Conservation (phyloP, 148 eudicot species). For the Rhododendron griersonianum region DNA sequence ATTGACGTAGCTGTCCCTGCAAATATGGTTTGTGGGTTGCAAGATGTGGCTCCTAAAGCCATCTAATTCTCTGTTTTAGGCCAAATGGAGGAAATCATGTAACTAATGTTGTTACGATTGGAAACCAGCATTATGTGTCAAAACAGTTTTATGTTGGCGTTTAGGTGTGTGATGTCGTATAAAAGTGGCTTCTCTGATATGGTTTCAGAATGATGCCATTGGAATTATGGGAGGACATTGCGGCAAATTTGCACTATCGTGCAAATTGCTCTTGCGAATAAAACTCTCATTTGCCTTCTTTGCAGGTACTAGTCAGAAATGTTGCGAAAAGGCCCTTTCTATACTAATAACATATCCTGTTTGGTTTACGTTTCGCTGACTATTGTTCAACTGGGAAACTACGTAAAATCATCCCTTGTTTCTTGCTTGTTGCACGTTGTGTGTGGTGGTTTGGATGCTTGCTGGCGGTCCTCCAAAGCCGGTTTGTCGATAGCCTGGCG, state of each 20-base stretch:
- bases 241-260: not conserved
- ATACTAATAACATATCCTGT: too few species aligned
- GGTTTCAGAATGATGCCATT: not conserved
- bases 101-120: not conserved
- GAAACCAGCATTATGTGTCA: not conserved
- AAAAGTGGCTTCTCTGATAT: not conserved
- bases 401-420: not conserved
- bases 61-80: not conserved
- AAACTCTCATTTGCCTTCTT: not conserved
- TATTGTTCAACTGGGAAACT: not conserved
- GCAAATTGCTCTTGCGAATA: not conserved
- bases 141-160: not conserved
- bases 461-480: too few species aligned
- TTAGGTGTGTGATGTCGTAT: not conserved
- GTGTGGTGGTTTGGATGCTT: too few species aligned
- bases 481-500: too few species aligned
- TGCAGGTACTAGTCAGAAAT: not conserved
- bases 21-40: conserved; percentile 88
- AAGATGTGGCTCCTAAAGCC: conserved; percentile 41
- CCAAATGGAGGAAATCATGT: not conserved
- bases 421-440: too few species aligned
- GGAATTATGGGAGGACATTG: not conserved
- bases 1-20: conserved; percentile 90
- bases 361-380: too few species aligned
- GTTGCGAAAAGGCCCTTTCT: not conserved